Percentiles rank a stretch among this genome's conserved stretches.
Conservation (phyloP, 106 monocot genomes). For the Platanthera zijinensis region DNA sequence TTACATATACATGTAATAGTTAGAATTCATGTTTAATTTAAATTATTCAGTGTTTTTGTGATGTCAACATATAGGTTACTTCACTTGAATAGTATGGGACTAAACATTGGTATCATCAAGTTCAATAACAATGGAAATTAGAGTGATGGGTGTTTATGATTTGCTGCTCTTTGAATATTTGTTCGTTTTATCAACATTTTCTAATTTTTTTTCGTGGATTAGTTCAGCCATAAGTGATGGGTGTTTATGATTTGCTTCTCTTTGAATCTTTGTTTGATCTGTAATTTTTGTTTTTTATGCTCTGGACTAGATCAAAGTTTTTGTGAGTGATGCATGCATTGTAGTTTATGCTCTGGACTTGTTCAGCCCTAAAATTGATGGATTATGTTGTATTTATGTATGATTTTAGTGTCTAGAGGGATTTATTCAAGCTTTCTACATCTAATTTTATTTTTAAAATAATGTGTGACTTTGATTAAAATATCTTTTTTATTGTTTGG, state of each 20-base stretch:
- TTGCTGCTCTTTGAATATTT: background rate
- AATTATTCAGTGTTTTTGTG: too few species aligned
- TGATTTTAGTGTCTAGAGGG: background rate
- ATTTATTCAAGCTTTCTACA: background rate
- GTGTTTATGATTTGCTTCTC: background rate
- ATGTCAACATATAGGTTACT: too few species aligned
- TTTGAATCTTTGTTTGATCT: background rate
- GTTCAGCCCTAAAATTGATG: background rate
- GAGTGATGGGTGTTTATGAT: too few species aligned
- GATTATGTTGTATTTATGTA: background rate
- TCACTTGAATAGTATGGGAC: too few species aligned
- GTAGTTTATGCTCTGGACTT: background rate
- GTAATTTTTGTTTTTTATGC: background rate
- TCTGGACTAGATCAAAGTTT: conserved; percentile 2
- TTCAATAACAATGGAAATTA: too few species aligned
- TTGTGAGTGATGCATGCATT: background rate
- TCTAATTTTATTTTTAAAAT: background rate
- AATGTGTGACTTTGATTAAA: background rate
- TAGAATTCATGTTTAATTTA: too few species aligned
- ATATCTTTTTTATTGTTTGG: background rate
- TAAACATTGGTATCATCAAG: too few species aligned
- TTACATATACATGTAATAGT: too few species aligned
- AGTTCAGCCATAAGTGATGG: background rate
- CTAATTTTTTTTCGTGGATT: background rate
- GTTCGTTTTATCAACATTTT: background rate